These are phyloP conservation scores for Verticillium klebahnii DNA, from an alignment of 2,329 filamentous ascomycete species.

Conservation along the genomic window DNA sequence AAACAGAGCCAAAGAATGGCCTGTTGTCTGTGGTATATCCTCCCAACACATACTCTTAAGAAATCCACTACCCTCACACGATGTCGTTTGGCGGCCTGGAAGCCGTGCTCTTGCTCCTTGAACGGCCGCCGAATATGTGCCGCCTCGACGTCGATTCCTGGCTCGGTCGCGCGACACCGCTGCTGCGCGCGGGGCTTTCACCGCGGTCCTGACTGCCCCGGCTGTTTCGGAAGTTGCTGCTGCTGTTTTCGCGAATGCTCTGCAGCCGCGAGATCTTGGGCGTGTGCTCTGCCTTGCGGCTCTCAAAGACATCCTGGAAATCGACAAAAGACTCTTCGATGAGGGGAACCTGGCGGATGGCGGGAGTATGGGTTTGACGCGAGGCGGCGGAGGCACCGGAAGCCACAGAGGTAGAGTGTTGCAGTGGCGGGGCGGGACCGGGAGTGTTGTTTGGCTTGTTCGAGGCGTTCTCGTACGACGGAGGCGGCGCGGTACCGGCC, in stretches of 20 bases:
- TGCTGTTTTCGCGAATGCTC: slow-evolving; percentile 10
- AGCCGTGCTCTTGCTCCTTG: neutral
- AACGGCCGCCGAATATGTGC: neutral
- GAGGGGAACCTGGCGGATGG: slow-evolving; percentile 14
- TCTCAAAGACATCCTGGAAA: slow-evolving; percentile 42
- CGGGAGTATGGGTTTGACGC: slow-evolving; percentile 7
- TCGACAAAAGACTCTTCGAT: slow-evolving; percentile 29
- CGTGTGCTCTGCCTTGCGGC: slow-evolving; percentile 29
- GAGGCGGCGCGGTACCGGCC: slow-evolving; percentile 28
- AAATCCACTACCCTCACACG: neutral
- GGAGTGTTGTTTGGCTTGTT: slow-evolving; percentile 11
- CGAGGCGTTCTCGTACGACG: slow-evolving; percentile 22
- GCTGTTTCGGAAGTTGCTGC: neutral
- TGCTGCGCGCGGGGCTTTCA: neutral
- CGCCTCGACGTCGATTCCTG: neutral
- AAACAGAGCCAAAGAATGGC: neutral
- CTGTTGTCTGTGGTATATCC: neutral
- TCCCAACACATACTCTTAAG: neutral
- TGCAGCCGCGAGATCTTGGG: slow-evolving; percentile 18
- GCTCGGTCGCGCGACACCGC: neutral
- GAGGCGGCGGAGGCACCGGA: slow-evolving; percentile 16
- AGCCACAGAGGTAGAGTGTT: slow-evolving; percentile 20
- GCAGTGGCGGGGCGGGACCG: slow-evolving; percentile 7
- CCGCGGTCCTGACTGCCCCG: neutral
- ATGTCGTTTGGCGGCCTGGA: neutral